phyloP scores from a whole-genome alignment of 2,329 filamentous ascomycete genomes.

The Emmonsia crescens region DNA sequence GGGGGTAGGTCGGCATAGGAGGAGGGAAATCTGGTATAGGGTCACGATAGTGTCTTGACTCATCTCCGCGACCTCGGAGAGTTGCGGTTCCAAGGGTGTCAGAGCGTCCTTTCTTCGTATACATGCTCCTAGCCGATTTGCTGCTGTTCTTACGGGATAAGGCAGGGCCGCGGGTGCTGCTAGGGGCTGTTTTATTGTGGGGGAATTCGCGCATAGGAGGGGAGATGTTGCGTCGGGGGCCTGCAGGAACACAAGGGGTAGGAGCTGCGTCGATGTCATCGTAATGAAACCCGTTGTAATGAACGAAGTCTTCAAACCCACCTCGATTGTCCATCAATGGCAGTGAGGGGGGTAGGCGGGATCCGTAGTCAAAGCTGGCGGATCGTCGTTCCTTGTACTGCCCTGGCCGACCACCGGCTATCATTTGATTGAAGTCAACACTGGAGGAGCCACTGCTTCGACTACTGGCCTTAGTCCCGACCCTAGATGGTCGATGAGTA shows the following conservation, averaged over 20 bases:
- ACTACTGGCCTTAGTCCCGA: constrained; percentile 52
- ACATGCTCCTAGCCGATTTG: constrained; percentile 31
- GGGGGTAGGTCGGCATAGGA: constrained; percentile 33
- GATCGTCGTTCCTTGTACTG: constrained; percentile 29
- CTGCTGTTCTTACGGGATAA: constrained; percentile 33
- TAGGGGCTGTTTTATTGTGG: constrained; percentile 13
- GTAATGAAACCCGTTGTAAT: constrained; percentile 8
- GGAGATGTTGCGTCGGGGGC: constrained; percentile 51
- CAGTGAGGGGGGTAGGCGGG: constrained; percentile 19
- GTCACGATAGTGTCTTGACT: constrained; percentile 20
- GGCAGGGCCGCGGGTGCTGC: constrained; percentile 22
- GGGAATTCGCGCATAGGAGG: constrained; percentile 25
- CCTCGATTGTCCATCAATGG: constrained; percentile 1
- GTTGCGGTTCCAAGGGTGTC: constrained; percentile 30
- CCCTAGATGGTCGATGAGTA: constrained; percentile 33
- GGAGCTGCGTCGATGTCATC: constrained; percentile 68
- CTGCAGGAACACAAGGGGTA: constrained; percentile 70
- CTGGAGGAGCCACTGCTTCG: constrained; percentile 68
- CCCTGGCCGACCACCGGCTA: constrained; percentile 24
- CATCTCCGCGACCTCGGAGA: constrained; percentile 23
- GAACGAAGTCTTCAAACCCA: constrained; percentile 1
- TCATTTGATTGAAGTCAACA: constrained; percentile 55
- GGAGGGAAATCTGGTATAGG: constrained; percentile 24
- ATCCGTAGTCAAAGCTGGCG: constrained; percentile 35
- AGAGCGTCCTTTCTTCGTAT: constrained; percentile 26